Evolutionary conservation across 2,329 filamentous ascomycete genomes (phyloP).

Genomic region (Ophiostoma angusticollis): DNA sequence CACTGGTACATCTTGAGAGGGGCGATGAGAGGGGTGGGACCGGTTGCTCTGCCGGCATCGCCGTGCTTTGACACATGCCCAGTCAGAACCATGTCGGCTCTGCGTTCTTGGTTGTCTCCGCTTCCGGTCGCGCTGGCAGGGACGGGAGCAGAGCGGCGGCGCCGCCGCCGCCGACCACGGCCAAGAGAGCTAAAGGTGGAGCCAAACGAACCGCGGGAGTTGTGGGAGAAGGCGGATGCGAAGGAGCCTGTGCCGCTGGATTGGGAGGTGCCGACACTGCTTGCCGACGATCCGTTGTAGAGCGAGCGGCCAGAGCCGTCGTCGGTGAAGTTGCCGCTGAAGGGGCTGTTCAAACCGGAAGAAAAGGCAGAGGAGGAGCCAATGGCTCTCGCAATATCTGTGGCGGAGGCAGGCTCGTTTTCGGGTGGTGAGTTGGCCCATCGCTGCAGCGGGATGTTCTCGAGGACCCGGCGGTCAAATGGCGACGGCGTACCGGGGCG

Average conservation of each 20-base stretch:
- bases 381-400: slow-evolving; percentile 44
- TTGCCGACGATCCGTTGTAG: slow-evolving; percentile 46
- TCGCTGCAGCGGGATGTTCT: slow-evolving; percentile 42
- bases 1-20: slow-evolving; percentile 50
- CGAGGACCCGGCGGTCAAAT: slow-evolving; percentile 19
- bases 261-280: slow-evolving; percentile 47
- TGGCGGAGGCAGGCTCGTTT: slow-evolving; percentile 47
- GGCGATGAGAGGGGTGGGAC: slow-evolving; percentile 19
- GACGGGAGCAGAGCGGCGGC: slow-evolving; percentile 29
- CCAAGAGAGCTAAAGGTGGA: slow-evolving; percentile 37
- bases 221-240: slow-evolving; percentile 45
- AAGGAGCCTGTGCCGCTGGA: slow-evolving; percentile 43
- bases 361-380: slow-evolving; percentile 39
- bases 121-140: neutral
- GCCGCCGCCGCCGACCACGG: slow-evolving; percentile 36
- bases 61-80: slow-evolving; percentile 17
- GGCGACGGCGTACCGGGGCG: slow-evolving; percentile 35
- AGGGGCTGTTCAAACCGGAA: slow-evolving; percentile 45
- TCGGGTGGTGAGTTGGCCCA: slow-evolving; percentile 48
- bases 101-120: neutral
- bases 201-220: slow-evolving; percentile 42
- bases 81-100: neutral
- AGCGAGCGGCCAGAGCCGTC: slow-evolving; percentile 47
- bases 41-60: slow-evolving; percentile 19
- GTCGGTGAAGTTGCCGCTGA: slow-evolving; percentile 44